Conservation (phyloP, 257 asterid genomes). For the Mentha longifolia region DNA sequence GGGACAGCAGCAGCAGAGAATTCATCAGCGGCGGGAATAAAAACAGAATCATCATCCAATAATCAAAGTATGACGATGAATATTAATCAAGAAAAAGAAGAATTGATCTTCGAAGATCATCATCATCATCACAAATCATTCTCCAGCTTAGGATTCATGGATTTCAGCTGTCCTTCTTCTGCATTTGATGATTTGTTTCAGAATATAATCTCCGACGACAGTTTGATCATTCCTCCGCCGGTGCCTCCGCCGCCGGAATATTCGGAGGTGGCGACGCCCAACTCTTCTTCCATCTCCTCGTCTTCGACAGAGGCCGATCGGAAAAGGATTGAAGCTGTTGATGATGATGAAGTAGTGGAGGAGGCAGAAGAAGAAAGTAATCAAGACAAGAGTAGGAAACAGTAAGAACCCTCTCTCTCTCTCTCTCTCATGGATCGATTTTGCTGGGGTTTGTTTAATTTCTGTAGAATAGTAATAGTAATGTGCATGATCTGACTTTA, state of each 20-base stretch:
- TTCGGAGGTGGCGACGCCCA: constrained; percentile 42
- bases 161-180: constrained; percentile 38
- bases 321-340: constrained; percentile 14
- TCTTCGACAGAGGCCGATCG: constrained; percentile 64
- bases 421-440: constrained; percentile 11
- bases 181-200: constrained; percentile 47
- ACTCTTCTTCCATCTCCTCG: constrained; percentile 58
- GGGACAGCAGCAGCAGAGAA: constrained; percentile 1
- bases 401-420: constrained; percentile 42
- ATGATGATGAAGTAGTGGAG: background rate
- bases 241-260: constrained; percentile 40
- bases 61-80: constrained; percentile 21
- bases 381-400: constrained; percentile 54
- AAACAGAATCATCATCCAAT: background rate
- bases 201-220: constrained; percentile 26
- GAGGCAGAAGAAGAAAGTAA: constrained; percentile 27
- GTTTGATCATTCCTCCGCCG: background rate
- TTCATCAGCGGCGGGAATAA: background rate
- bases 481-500: constrained; percentile 35
- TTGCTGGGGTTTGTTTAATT: no score
- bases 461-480: no score
- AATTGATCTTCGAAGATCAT: constrained; percentile 9
- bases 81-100: background rate
- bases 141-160: constrained; percentile 37
- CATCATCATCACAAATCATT: background rate